Evolutionary conservation across 106 monocot species (phyloP).

Genomic region (Apostasia shenzhenica): DNA sequence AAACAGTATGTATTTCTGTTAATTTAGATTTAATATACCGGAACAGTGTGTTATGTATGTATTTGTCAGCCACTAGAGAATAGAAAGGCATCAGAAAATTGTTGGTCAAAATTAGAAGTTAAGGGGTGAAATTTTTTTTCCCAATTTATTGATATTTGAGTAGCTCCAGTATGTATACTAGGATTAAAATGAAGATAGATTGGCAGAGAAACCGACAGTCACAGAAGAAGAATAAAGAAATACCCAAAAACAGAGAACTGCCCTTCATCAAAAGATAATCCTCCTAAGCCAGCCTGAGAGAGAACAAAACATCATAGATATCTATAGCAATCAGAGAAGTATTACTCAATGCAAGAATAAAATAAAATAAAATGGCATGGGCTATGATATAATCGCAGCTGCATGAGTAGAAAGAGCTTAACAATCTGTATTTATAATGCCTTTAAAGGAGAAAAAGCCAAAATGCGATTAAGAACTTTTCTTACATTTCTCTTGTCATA

Average conservation of each 20-base stretch:
- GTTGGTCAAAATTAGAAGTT: neutral
- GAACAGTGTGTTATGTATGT: no score
- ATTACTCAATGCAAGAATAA: neutral
- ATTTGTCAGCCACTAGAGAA: neutral
- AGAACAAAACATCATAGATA: neutral
- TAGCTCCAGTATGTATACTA: no score
- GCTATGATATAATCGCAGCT: neutral
- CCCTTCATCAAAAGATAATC: slow-evolving; percentile 92
- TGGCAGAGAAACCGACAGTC: neutral
- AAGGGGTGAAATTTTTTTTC: neutral
- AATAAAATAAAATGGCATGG: neutral
- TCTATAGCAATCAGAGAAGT: neutral
- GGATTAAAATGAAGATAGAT: neutral
- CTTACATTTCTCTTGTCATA: slow-evolving; percentile 96
- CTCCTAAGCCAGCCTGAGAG: slow-evolving; percentile 78
- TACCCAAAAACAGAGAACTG: slow-evolving; percentile 98
- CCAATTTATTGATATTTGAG: neutral
- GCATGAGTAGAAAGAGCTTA: neutral
- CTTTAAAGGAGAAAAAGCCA: neutral
- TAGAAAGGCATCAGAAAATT: neutral
- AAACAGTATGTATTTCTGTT: no score
- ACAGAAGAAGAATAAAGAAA: neutral
- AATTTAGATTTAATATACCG: no score
- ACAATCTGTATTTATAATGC: neutral
- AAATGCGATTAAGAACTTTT: neutral